Evolutionary conservation across 1,284 basidiomycete genomes (phyloP), one percentile per base, ranked within the genome.

Genomic region (Melampsora larici-populina): DNA sequence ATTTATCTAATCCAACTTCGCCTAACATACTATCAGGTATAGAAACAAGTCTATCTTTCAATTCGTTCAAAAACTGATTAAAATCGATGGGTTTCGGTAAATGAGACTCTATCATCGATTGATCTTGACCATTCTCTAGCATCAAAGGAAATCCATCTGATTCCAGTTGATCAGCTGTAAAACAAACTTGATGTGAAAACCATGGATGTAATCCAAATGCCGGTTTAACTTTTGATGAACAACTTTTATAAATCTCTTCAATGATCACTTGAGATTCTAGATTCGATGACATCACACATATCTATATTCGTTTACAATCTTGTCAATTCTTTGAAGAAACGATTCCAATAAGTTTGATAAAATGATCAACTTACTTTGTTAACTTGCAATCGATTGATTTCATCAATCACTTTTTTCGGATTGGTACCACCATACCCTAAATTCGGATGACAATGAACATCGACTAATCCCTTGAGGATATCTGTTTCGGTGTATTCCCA

Each of bases 401-500:
- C 21, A 0, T 11, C 6, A 2, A 60, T 60, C 15, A 58, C 51
- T n/a, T 40, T 55, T 11, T 9, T 24, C 40, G 33, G 18, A 26
- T 72, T 24, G 2, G 1, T 15, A 13, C 58, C 70, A 17, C 48
- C 83, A 15, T 88, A 87, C 82, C 91, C 90, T 51, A 81, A 81
- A 17, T 91, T 92, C 13, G 91, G 91, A 84, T 93, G 91, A 83
- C 90, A 92, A 80, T 93, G 91, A 1, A 88, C 90, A 82, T 93
- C 91, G 78, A 89, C 86, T 78, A 92, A 83, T 81, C 91, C 90
- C 29, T 83, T 84, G 48, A 91, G 85, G 64, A 92, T 70, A 18
- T 75, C 67, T 15, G 58, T 60, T 43, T 7, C 7, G 40, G 6
- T 43, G 40, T 7, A 8, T 43, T 43, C 40, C 13, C 6, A 43